Evolutionary conservation across 2,329 filamentous ascomycete species (phyloP).

Genomic region (Arthrinium phaeospermum): DNA sequence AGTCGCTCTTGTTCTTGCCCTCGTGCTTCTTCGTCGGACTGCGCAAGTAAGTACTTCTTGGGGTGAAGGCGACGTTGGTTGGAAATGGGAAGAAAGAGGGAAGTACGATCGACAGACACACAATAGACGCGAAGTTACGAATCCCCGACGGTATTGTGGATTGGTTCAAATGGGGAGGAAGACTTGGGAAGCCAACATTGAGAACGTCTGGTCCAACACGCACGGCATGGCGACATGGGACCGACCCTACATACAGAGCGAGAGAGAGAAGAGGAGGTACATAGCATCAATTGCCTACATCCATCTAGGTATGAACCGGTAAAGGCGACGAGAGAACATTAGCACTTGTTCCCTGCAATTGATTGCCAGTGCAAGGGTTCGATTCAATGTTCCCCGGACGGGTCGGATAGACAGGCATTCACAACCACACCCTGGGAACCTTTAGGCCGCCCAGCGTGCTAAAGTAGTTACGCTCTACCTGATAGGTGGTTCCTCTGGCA

Average conservation of each 20-base stretch:
- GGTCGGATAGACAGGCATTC: conserved; percentile 14
- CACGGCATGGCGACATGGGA: conserved; percentile 14
- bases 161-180: not conserved
- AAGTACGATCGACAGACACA: conserved; percentile 13
- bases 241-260: not conserved
- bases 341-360: conserved; percentile 1
- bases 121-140: conserved; percentile 3
- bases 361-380: conserved; percentile 6
- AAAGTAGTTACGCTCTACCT: not conserved
- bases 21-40: not conserved
- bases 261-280: not conserved
- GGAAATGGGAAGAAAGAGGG: not conserved
- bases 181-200: conserved; percentile 10
- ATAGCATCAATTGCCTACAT: not conserved
- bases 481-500: conserved; percentile 1
- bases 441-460: conserved; percentile 11
- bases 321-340: not conserved
- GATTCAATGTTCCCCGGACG: conserved; percentile 16
- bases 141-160: conserved; percentile 5
- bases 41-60: not conserved
- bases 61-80: conserved; percentile 7
- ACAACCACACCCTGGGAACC: conserved; percentile 5
- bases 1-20: not conserved
- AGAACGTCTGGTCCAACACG: conserved; percentile 10
- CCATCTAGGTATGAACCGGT: not conserved